Base-by-base conservation (phyloP, 352 stramenopile species). In the Phytopythium litorale region DNA sequence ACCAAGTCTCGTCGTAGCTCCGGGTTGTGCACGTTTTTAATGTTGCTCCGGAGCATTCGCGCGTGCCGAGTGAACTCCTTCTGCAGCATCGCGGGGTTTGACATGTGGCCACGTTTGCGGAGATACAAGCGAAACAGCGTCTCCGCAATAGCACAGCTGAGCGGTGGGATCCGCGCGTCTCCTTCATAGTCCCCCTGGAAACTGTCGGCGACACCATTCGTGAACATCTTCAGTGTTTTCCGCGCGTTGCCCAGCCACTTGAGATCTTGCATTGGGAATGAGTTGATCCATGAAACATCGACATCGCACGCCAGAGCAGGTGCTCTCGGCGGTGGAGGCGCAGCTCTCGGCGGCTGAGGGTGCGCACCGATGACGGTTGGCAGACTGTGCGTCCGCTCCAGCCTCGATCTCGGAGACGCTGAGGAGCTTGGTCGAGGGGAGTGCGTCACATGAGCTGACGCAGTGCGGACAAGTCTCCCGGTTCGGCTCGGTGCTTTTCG, bases 31-130 rank as follows among this genome's bases (percentile, higher is more conserved):
- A 53, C 23, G 45, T 81, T 81, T 4, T 65, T 66, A 12, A 88
- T 53, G 46, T 88, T 88, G 59, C 63, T 77, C 2, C 72, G 73
- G 0, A 88, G 64, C 76, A 84, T 85, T 4, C 78, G 71, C n/a
- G 68, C 69, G 37, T 88, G 78, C 5, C 70, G 56, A 48, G 64
- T 35, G 60, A 84, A 85, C 21, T 82, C 76, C 28, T 75, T 81
- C 33, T 73, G 68, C 23, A 85, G 68, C n/a, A 82, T 45, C 7
- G 48, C 62, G 13, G 58, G 30, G 43, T 85, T 80, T 38, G 73
- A 59, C 11, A 68, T 60, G 21, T 45, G 57, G 15, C 57, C 57
- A 4, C 79, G 76, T 49, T 78, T 83, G 5, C 43, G 42, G 16
- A 79, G 64, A 35, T 88, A 84, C 30, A 65, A 23, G 5, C 28